These are phyloP conservation scores for Lagenidium giganteum DNA, from an alignment of 352 stramenopile genomes.

Conservation along the genomic window DNA sequence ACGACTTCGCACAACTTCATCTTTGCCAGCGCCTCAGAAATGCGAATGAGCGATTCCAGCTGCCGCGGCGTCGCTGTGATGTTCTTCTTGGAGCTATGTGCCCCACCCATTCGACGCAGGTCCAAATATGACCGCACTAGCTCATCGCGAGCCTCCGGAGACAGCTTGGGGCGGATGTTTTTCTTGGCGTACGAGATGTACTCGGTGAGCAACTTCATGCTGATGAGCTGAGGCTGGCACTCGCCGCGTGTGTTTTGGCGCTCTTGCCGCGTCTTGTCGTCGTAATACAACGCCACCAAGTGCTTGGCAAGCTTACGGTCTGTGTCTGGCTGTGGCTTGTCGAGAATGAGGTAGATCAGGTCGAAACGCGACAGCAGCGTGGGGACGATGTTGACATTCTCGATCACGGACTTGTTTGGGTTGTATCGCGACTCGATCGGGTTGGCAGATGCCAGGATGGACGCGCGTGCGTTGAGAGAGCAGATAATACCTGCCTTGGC, in stretches of 20 bases:
- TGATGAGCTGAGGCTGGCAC: conserved; percentile 47
- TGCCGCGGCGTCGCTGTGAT: conserved; percentile 98
- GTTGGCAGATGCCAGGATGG: conserved; percentile 98
- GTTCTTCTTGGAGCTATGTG: conserved; percentile 82
- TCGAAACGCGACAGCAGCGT: conserved; percentile 99
- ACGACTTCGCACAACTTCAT: conserved; percentile 88
- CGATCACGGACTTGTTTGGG: conserved; percentile 95
- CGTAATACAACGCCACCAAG: conserved; percentile 96
- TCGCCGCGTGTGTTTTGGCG: conserved; percentile 29
- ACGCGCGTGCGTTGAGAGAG: conserved; percentile 97
- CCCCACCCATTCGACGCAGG: conserved; percentile 73
- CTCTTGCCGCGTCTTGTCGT: conserved; percentile 58
- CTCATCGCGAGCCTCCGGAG: conserved; percentile 83
- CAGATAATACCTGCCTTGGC: conserved; percentile 99
- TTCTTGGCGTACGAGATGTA: conserved; percentile 97
- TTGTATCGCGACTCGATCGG: conserved; percentile 99
- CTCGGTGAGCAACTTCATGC: conserved; percentile 85
- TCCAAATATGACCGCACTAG: conserved; percentile 94
- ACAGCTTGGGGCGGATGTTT: conserved; percentile 89
- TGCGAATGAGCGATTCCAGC: conserved; percentile 98
- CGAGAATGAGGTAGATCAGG: conserved; percentile 99
- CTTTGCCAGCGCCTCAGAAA: conserved; percentile 95
- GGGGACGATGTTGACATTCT: conserved; percentile 98
- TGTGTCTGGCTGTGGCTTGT: conserved; percentile 92
- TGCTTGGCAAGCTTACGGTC: conserved; percentile 96